These are phyloP conservation scores for Panicum hallii DNA, from an alignment of 202 grass and related monocot genomes.

Conservation along the genomic window DNA sequence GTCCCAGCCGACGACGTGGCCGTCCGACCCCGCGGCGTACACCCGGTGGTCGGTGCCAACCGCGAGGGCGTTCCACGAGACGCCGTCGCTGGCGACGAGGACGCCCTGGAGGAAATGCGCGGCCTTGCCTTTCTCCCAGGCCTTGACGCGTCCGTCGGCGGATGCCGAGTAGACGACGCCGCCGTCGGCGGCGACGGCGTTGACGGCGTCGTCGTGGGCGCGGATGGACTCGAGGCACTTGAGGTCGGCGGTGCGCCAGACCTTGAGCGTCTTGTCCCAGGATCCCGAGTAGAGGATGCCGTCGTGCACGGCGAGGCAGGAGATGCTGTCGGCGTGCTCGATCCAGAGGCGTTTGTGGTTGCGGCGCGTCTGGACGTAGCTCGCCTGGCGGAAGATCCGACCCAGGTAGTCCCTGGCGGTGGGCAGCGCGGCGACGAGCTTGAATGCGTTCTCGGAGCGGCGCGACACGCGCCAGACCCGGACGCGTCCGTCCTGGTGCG, in stretches of 20 bases:
- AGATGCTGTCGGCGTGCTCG: conserved; percentile 97
- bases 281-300: conserved; percentile 75
- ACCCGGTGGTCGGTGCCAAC: conserved; percentile 37
- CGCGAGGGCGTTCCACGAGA: conserved; percentile 75
- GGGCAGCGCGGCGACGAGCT: conserved; percentile 77
- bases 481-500: conserved; percentile 87
- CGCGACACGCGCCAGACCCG: conserved; percentile 84
- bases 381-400: conserved; percentile 66
- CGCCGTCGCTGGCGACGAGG: conserved; percentile 58
- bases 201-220: conserved; percentile 94
- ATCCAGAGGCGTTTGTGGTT: conserved; percentile 78
- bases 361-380: conserved; percentile 72
- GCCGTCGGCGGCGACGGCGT: conserved; percentile 51
- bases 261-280: conserved; percentile 93
- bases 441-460: conserved; percentile 78
- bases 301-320: conserved; percentile 79
- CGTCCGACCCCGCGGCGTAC: conserved; percentile 76
- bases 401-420: conserved; percentile 79
- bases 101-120: conserved; percentile 60
- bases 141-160: conserved; percentile 91
- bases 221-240: conserved; percentile 87
- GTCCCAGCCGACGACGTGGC: conserved; percentile 65
- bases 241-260: conserved; percentile 80
- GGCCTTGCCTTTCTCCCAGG: conserved; percentile 61
- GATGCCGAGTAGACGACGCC: conserved; percentile 71